Evolutionary conservation across 768 basidiomycete genomes (phyloP).

Genomic region (Termitomyces sp.): DNA sequence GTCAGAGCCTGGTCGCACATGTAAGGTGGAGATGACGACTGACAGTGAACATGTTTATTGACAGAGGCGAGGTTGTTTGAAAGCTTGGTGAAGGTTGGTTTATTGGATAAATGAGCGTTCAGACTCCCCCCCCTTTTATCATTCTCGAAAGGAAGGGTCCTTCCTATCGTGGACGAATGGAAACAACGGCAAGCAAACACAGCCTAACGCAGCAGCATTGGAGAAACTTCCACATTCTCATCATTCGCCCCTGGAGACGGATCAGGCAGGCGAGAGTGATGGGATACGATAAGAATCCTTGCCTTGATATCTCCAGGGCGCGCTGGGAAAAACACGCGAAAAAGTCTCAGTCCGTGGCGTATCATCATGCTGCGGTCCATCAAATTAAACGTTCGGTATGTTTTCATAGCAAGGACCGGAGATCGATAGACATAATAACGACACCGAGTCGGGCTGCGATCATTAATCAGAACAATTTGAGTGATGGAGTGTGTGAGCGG

Average conservation of each 20-base stretch:
- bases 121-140: not conserved
- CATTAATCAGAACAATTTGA: not conserved
- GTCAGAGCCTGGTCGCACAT: not conserved
- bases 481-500: not conserved
- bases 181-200: not conserved
- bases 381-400: not conserved
- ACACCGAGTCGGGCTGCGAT: not conserved
- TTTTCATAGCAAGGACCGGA: not conserved
- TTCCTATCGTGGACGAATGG: conserved; percentile 4
- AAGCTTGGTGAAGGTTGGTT: not conserved
- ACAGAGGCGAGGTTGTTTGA: not conserved
- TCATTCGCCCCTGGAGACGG: not conserved
- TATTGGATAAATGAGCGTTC: not conserved
- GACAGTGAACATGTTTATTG: conserved; percentile 11
- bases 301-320: not conserved
- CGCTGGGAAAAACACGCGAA: not conserved
- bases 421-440: not conserved
- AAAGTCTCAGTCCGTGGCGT: not conserved
- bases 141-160: not conserved
- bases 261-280: not conserved
- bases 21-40: not conserved
- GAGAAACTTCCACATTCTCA: not conserved
- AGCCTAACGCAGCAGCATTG: not conserved
- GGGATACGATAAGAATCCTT: not conserved
- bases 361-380: not conserved